Evolutionary conservation across 1,284 basidiomycete species (phyloP).

Genomic region (Violaceomyces palustris): DNA sequence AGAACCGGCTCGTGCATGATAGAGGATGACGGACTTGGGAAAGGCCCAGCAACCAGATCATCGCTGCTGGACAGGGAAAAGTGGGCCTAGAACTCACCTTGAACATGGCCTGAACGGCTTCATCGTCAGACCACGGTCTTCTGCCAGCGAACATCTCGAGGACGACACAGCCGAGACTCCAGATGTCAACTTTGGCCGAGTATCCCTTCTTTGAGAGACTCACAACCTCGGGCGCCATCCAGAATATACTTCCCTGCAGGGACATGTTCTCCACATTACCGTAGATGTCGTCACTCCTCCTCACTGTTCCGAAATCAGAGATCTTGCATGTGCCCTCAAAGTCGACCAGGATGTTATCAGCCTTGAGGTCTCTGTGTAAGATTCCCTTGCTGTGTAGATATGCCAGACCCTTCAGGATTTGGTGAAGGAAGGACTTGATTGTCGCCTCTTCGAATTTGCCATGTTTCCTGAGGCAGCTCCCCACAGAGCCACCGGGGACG

Average conservation of each 20-base stretch:
- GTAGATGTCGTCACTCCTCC: slow-evolving; percentile 65
- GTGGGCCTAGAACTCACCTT: slow-evolving; percentile 70
- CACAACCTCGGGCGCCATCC: slow-evolving; percentile 97
- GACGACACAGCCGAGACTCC: slow-evolving; percentile 94
- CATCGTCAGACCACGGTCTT: slow-evolving; percentile 85
- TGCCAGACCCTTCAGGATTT: slow-evolving; percentile 85
- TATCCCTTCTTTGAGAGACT: slow-evolving; percentile 73
- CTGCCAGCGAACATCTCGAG: slow-evolving; percentile 97
- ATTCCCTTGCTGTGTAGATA: slow-evolving; percentile 90
- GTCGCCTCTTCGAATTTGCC: slow-evolving; percentile 89
- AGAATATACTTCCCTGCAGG: slow-evolving; percentile 95
- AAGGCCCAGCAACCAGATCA: not conserved
- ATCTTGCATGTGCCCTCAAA: slow-evolving; percentile 92
- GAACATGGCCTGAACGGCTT: slow-evolving; percentile 86
- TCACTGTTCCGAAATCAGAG: slow-evolving; percentile 72
- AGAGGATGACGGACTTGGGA: not conserved
- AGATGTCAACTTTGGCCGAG: slow-evolving; percentile 94
- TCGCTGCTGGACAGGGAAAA: too few relatives aligned
- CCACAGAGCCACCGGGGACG: slow-evolving; percentile 87
- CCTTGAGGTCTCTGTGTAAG: slow-evolving; percentile 92
- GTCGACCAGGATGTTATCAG: slow-evolving; percentile 96
- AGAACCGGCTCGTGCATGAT: too few relatives aligned
- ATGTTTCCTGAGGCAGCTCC: slow-evolving; percentile 83
- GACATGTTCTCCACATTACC: slow-evolving; percentile 68
- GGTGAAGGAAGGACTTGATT: slow-evolving; percentile 84